Base-by-base conservation (phyloP, 345 rosid genomes). In the Corchorus capsularis region DNA sequence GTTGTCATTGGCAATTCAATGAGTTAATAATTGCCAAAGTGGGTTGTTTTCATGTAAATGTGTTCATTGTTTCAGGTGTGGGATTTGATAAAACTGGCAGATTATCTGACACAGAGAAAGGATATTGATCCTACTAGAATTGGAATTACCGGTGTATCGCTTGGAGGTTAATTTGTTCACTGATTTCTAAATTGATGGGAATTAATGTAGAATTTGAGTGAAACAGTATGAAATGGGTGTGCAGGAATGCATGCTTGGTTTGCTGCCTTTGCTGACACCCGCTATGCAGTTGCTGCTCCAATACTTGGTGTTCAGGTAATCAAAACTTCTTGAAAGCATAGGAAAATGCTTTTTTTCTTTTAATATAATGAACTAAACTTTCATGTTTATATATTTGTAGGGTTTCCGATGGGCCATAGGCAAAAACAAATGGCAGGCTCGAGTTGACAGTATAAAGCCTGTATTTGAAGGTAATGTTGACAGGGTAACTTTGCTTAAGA, bases 191-290 rank as follows among this genome's bases (percentile, higher is more conserved):
- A 69, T 10, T 37, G 60, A 52, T 56, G 13, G 34, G 3, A 20
- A 9, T 19, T 27, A 27, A 27, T 27, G 27, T 27, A 27, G 43
- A 50, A 16, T 69, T 47, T 34, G 8, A 16, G 69, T 72, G 70
- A 52, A 52, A 54, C 64, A 56, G 47, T 71, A 80, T 43, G 17
- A 22, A 76, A 71, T 80, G n/a, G n/a, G n/a, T n/a, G n/a, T n/a
- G 74, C 83, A 94, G 99, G 98, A 57, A 95, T 95, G 98, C 98
- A 93, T 83, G 96, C 97, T 14, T 96, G 98, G 94, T 92, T 93
- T 82, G 99, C 88, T 87, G 97, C 96, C 75, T 86, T 82, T 76
- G 94, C 81, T 59, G 97, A 96, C 80, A 85, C 85, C 8, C 88
- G 96, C 73, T 93, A 89, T 76, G 70, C 89, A 14, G 97, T 90